Conservation (phyloP, 2,329 filamentous ascomycete genomes). For the Claviceps africana region DNA sequence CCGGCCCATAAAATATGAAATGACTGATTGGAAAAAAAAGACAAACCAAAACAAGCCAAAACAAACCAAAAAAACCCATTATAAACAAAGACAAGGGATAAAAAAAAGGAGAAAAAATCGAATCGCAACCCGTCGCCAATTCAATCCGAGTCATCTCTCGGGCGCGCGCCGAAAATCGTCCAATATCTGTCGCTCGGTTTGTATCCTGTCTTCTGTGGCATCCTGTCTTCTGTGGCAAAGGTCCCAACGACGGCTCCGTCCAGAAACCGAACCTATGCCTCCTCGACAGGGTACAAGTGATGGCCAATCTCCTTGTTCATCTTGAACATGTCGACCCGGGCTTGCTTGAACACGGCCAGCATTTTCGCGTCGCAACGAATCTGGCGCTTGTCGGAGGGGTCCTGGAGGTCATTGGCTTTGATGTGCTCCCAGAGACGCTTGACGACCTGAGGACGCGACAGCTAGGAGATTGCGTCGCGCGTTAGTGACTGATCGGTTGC, state of each 20-base stretch:
- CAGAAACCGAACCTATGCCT: conserved; percentile 27
- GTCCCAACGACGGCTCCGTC: neutral
- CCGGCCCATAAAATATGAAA: conserved; percentile 3
- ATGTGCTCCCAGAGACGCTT: conserved; percentile 96
- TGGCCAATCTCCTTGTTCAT: conserved; percentile 95
- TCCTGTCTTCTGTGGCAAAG: neutral
- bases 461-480: conserved; percentile 30
- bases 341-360: conserved; percentile 81
- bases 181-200: neutral
- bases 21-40: neutral
- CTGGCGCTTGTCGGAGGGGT: conserved; percentile 80
- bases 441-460: conserved; percentile 88
- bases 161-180: conserved; percentile 7
- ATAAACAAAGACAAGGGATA: neutral
- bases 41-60: no score
- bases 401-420: conserved; percentile 75
- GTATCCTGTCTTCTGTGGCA: no score
- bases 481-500: neutral
- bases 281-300: conserved; percentile 76
- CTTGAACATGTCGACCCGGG: conserved; percentile 93
- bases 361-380: conserved; percentile 87
- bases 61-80: no score
- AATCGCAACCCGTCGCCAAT: neutral
- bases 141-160: conserved; percentile 4
- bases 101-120: neutral